A percentile compares a stretch with the other conserved stretches of the same genome.
Evolutionary conservation across 345 rosid genomes (phyloP).

Genomic region (Citrus mangshanensis): DNA sequence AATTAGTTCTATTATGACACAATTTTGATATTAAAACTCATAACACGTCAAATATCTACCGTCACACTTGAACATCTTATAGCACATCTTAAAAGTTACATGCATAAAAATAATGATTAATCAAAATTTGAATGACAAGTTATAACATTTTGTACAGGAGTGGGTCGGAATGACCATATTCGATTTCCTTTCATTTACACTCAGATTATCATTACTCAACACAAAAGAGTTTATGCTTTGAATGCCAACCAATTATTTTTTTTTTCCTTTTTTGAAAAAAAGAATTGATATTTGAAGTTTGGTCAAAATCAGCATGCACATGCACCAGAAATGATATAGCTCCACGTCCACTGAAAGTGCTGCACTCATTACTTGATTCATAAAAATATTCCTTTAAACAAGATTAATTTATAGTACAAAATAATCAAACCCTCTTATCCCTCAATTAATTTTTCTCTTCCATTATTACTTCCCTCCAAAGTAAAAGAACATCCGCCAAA

Average conservation of each 20-base stretch:
- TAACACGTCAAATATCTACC: too few relatives aligned
- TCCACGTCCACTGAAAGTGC: too few relatives aligned
- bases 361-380: neutral
- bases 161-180: neutral
- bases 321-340: neutral
- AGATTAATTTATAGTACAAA: too few relatives aligned
- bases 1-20: too few relatives aligned
- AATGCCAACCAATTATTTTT: neutral
- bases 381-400: slow-evolving; percentile 13
- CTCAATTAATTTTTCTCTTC: neutral
- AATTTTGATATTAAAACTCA: too few relatives aligned
- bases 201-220: neutral
- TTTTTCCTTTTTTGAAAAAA: too few relatives aligned
- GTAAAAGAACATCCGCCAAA: neutral
- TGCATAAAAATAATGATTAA: too few relatives aligned
- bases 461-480: slow-evolving; percentile 1
- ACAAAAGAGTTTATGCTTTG: neutral
- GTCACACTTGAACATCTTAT: too few relatives aligned
- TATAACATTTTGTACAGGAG: neutral
- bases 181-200: neutral
- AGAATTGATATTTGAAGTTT: neutral
- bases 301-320: slow-evolving; percentile 11
- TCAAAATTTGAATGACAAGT: too few relatives aligned
- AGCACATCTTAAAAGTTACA: too few relatives aligned
- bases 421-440: too few relatives aligned